Conservation (phyloP, 192 early-diverging fungal genomes). For the Thamnidium elegans region DNA sequence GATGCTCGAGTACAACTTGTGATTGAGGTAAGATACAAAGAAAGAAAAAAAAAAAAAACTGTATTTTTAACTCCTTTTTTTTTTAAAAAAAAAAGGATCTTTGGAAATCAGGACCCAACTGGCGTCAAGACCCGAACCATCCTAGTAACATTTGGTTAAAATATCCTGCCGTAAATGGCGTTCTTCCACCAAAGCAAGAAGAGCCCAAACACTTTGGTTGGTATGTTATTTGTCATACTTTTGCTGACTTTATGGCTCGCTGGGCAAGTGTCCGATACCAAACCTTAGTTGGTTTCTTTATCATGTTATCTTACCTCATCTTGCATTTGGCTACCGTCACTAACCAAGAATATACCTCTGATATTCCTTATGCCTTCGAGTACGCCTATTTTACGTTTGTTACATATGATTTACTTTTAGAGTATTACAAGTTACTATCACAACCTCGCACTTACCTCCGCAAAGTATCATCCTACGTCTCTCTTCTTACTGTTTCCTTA, state of each 20-base stretch:
- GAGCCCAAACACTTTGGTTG: background rate
- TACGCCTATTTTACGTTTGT: slow-evolving; percentile 29
- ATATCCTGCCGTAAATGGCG: background rate
- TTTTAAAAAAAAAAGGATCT: slow-evolving; percentile 11
- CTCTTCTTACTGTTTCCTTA: slow-evolving; percentile 1
- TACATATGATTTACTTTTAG: slow-evolving; percentile 22
- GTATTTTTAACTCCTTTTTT: background rate
- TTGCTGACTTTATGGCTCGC: slow-evolving; percentile 7
- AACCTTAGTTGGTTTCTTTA: slow-evolving; percentile 14
- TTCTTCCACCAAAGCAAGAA: background rate
- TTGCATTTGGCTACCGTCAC: slow-evolving; percentile 16
- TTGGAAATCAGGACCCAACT: slow-evolving; percentile 26
- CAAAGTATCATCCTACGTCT: slow-evolving; percentile 9
- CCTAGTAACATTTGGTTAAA: slow-evolving; percentile 19
- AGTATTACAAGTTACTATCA: slow-evolving; percentile 9
- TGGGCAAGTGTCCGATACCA: slow-evolving; percentile 28
- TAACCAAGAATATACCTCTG: slow-evolving; percentile 20
- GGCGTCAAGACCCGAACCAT: slow-evolving; percentile 18
- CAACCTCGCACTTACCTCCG: background rate
- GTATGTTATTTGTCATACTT: background rate
- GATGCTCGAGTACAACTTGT: slow-evolving; percentile 16
- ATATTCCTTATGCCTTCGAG: slow-evolving; percentile 11
- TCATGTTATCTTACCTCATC: slow-evolving; percentile 6
- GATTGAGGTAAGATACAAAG: slow-evolving; percentile 21
- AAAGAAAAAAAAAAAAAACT: background rate